Evolutionary conservation across 768 basidiomycete genomes (phyloP).

Genomic region (Lyophyllum shimeji): DNA sequence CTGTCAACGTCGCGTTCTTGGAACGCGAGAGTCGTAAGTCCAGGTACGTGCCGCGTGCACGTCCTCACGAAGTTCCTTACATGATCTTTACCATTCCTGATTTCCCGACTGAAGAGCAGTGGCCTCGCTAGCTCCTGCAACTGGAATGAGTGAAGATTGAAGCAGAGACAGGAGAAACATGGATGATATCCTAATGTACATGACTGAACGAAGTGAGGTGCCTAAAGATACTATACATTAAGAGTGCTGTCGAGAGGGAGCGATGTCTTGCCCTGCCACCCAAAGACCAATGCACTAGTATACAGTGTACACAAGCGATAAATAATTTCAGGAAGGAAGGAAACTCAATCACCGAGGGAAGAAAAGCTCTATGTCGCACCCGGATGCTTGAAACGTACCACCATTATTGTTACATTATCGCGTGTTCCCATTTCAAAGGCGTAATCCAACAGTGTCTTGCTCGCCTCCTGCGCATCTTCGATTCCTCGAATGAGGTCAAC

Average conservation of each 20-base stretch:
- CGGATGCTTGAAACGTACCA: conserved; percentile 12
- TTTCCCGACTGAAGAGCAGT: neutral
- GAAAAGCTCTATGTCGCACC: neutral
- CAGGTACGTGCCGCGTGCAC: too few relatives aligned
- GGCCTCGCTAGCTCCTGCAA: too few relatives aligned
- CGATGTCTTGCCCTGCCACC: neutral
- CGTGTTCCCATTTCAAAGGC: conserved; percentile 15
- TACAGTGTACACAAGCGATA: neutral
- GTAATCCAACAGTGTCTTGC: conserved; percentile 14
- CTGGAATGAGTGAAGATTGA: neutral
- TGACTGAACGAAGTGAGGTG: neutral
- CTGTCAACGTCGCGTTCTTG: too few relatives aligned
- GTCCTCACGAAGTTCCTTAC: too few relatives aligned
- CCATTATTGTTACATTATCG: conserved; percentile 18
- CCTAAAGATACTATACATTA: neutral
- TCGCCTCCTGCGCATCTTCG: conserved; percentile 11
- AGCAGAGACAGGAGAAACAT: too few relatives aligned
- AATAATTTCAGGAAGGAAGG: neutral
- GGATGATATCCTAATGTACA: neutral
- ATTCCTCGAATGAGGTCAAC: conserved; percentile 10
- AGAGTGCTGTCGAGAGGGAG: neutral
- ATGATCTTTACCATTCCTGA: neutral
- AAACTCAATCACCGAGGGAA: neutral
- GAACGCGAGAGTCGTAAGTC: too few relatives aligned
- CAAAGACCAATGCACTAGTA: neutral